A percentile compares a stretch with the other conserved stretches of the same genome.
These are phyloP conservation scores for Eremochloa ophiuroides DNA, from an alignment of 176 grass and related monocot genomes.

Conservation along the genomic window DNA sequence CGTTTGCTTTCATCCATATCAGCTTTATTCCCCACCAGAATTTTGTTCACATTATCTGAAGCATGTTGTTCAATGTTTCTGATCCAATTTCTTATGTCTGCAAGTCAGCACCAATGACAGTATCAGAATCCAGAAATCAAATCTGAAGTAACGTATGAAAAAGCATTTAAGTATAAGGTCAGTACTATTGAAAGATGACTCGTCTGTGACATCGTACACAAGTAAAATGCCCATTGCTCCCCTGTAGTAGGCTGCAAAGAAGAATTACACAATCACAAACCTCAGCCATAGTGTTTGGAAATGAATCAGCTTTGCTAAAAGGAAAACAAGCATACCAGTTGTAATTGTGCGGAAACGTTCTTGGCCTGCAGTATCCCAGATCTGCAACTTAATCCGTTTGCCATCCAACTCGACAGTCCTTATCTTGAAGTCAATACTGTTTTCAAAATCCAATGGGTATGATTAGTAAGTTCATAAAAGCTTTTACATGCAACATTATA, in stretches of 20 bases:
- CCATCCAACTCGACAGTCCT: slow-evolving; percentile 65
- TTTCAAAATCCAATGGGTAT: not conserved
- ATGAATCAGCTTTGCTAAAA: not conserved
- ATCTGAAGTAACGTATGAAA: not conserved
- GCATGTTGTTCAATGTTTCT: slow-evolving; percentile 69
- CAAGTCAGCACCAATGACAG: not conserved
- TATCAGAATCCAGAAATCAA: slow-evolving; percentile 10
- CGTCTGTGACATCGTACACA: slow-evolving; percentile 70
- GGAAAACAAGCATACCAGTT: slow-evolving; percentile 41
- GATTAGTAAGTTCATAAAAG: not conserved
- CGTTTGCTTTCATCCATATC: slow-evolving; percentile 65
- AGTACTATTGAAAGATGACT: slow-evolving; percentile 69
- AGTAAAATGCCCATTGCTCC: slow-evolving; percentile 78
- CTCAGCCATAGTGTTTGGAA: not conserved
- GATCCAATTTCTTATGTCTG: slow-evolving; percentile 83
- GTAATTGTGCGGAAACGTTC: slow-evolving; percentile 74
- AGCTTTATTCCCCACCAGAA: slow-evolving; percentile 55
- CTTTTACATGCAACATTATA: not conserved
- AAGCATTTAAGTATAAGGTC: not conserved
- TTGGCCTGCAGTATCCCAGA: slow-evolving; percentile 74
- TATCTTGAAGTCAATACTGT: slow-evolving; percentile 73
- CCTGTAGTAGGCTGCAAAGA: slow-evolving; percentile 65
- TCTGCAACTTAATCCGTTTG: slow-evolving; percentile 73
- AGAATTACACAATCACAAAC: slow-evolving; percentile 6
- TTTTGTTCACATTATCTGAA: slow-evolving; percentile 56